Percentiles rank a stretch among this genome's conserved stretches.
phyloP scores from a whole-genome alignment of 1,284 basidiomycete species.

The Melanopsichium pennsylvanicum region DNA sequence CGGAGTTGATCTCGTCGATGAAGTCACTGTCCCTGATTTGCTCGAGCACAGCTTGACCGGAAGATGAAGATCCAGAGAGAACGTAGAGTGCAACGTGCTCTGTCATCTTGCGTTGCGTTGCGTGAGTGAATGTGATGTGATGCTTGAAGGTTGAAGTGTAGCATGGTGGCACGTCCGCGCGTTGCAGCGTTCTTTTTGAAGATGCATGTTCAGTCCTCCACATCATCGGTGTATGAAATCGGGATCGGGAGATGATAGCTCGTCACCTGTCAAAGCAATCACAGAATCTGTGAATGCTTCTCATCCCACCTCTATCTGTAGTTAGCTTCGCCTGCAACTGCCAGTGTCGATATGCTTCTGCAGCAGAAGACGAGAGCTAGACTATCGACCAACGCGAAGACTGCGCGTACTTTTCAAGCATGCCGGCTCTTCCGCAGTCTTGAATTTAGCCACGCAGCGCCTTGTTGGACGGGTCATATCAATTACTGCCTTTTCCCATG shows the following conservation, averaged over 20 bases:
- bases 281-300: too few species aligned
- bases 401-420: too few species aligned
- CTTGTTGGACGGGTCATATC: conserved; percentile 45
- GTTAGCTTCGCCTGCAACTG: too few species aligned
- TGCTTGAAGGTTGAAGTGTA: neutral
- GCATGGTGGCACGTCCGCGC: conserved; percentile 7
- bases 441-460: conserved; percentile 17
- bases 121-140: neutral
- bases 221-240: conserved; percentile 5
- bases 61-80: conserved; percentile 14
- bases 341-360: too few species aligned
- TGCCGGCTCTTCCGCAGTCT: too few species aligned
- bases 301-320: too few species aligned
- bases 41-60: conserved; percentile 24
- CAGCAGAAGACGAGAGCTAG: conserved; percentile 8
- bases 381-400: conserved; percentile 23
- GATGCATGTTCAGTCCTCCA: conserved; percentile 11
- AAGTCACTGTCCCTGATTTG: conserved; percentile 51
- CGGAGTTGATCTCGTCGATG: conserved; percentile 53
- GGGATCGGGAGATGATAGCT: conserved; percentile 11
- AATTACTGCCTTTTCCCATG: conserved; percentile 3
- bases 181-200: conserved; percentile 4
- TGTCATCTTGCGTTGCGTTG: conserved; percentile 6
- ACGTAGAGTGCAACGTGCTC: conserved; percentile 49
- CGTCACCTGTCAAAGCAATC: too few species aligned